These are phyloP conservation scores for Cystobasidiopsis lactophilus DNA, from an alignment of 768 basidiomycete species.

Conservation along the genomic window DNA sequence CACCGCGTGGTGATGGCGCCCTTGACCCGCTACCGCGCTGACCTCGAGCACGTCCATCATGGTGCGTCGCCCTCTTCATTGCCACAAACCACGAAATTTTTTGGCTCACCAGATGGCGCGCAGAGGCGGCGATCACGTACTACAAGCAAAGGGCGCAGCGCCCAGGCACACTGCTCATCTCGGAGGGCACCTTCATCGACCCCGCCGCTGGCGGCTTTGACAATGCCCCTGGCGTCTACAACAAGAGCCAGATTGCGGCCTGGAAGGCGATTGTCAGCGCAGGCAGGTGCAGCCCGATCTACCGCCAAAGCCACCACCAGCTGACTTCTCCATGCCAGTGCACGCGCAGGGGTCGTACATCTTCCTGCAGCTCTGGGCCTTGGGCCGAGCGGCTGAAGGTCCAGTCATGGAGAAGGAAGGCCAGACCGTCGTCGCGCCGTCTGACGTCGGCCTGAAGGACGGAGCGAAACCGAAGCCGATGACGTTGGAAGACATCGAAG, in stretches of 20 bases:
- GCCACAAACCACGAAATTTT: not conserved
- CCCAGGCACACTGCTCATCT: conserved; percentile 35
- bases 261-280: conserved; percentile 42
- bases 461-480: conserved; percentile 11
- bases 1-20: conserved; percentile 17
- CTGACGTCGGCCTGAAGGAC: not conserved
- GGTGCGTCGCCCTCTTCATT: too few species aligned
- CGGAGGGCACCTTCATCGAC: conserved; percentile 29
- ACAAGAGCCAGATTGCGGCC: conserved; percentile 34
- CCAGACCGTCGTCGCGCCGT: conserved; percentile 6
- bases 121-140: conserved; percentile 3
- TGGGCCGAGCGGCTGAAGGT: conserved; percentile 28
- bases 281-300: not conserved
- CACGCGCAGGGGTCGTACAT: conserved; percentile 36
- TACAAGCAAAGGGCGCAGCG: conserved; percentile 20
- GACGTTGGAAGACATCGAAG: conserved; percentile 29
- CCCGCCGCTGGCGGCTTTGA: conserved; percentile 31
- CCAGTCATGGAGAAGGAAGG: not conserved
- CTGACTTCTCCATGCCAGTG: conserved; percentile 21
- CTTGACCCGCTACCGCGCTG: conserved; percentile 17
- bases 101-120: not conserved
- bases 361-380: conserved; percentile 39
- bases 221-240: conserved; percentile 44
- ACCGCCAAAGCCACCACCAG: not conserved
- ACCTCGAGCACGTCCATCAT: conserved; percentile 4